These are phyloP conservation scores for Quercus cerris DNA, from an alignment of 306 rosid genomes.

Conservation along the genomic window DNA sequence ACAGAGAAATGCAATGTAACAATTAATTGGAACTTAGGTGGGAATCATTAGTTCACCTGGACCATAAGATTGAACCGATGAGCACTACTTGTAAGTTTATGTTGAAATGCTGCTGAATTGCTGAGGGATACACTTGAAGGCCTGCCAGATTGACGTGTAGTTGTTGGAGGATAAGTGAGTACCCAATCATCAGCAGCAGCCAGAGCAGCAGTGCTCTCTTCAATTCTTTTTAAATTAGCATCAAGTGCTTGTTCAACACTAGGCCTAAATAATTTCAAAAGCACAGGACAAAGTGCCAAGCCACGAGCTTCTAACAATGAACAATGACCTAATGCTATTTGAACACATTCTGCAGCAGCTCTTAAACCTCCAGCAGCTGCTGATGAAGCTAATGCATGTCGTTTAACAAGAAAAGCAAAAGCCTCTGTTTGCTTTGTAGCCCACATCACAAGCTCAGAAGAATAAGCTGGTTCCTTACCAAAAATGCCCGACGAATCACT, in stretches of 20 bases:
- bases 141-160: constrained; percentile 70
- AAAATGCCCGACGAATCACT: constrained; percentile 83
- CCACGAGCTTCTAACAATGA: constrained; percentile 94
- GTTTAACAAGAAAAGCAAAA: constrained; percentile 78
- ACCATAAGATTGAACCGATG: constrained; percentile 99
- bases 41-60: constrained; percentile 62
- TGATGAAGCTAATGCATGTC: constrained; percentile 96
- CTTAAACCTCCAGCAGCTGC: constrained; percentile 99
- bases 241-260: constrained; percentile 97
- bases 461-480: constrained; percentile 78
- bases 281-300: constrained; percentile 88
- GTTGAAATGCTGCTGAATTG: constrained; percentile 62
- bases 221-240: constrained; percentile 91
- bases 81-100: constrained; percentile 90
- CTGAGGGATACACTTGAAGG: constrained; percentile 41
- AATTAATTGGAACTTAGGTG: not conserved
- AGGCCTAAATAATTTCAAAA: constrained; percentile 90
- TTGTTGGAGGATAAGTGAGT: constrained; percentile 55
- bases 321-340: constrained; percentile 98
- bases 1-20: not conserved
- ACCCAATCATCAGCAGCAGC: constrained; percentile 99
- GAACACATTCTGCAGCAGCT: constrained; percentile 99
- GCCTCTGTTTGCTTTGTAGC: constrained; percentile 90
- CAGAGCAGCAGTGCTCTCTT: constrained; percentile 95
- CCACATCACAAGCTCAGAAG: constrained; percentile 98